Base-by-base conservation (phyloP, 2,329 filamentous ascomycete species). In the Fusarium ambrosium region DNA sequence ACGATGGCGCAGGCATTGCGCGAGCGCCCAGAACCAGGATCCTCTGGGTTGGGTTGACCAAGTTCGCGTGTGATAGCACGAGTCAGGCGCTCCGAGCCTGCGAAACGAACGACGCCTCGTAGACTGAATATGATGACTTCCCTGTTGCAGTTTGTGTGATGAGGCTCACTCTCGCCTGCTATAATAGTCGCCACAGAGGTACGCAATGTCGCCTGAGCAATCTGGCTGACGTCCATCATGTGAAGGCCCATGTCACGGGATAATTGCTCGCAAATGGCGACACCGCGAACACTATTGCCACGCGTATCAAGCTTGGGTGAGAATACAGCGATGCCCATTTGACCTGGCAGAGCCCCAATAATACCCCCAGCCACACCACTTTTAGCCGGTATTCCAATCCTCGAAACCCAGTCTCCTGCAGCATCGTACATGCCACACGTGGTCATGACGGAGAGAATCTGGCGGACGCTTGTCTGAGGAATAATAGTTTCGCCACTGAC, bases 401-500 rank as follows among this genome's bases (percentile, higher is more conserved):
- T 81, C 8, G 82, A 83, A 2, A 84, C 80, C 82, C 82, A 84
- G 59, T 83, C 81, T 6, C 82, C 82, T 0, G 82, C 82, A n/a
- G 82, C 81, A 71, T 84, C 79, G 72, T 85, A 85, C 82, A 84
- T 85, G 34, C 83, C 82, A 51, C 83, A 85, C 1, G 83, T 85
- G 1, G 83, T 84, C 82, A 85, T 85, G 64, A 85, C 80, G 10
- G 83, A 84, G 3, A 85, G 77, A 0, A 85, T 82, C 53, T 85
- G 83, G 9, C 83, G 80, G 1, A 84, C 82, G 59, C 81, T 84
- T 4, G 73, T 69, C 4, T 82, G 81, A 0, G 82, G 81, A 13
- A 85, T 84, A 14, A 84, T 80, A 11, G 32, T 55, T 16, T 84
- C 81, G 2, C 78, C 78, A 0, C 79, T 81, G 7, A 78, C 63